Conservation (phyloP, 1,139 yeast genomes). For the Ogataea hybrid region DNA sequence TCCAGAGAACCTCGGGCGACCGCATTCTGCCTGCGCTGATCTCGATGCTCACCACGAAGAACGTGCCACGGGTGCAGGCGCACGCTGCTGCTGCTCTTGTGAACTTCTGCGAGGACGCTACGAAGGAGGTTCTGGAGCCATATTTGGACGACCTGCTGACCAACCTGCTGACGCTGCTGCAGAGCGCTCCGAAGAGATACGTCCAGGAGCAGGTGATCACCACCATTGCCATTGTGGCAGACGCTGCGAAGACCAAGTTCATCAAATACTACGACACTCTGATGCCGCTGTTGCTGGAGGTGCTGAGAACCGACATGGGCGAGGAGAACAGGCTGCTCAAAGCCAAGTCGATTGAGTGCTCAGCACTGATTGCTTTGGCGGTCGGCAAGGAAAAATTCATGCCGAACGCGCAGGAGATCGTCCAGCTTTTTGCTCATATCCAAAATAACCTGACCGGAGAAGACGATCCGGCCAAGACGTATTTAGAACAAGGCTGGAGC, state of each 20-base stretch:
- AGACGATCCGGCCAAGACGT: slow-evolving; percentile 86
- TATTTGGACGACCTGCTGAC: slow-evolving; percentile 78
- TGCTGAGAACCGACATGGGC: slow-evolving; percentile 75
- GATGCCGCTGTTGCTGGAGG: slow-evolving; percentile 86
- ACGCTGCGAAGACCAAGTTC: slow-evolving; percentile 91
- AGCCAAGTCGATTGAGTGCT: slow-evolving; percentile 95
- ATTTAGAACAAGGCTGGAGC: slow-evolving; percentile 95
- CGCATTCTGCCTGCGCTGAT: slow-evolving; percentile 85
- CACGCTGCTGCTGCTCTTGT: slow-evolving; percentile 99
- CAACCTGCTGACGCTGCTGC: slow-evolving; percentile 70
- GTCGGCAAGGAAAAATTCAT: slow-evolving; percentile 90
- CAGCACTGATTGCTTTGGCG: slow-evolving; percentile 92
- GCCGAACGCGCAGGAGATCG: slow-evolving; percentile 72
- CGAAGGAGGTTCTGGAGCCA: slow-evolving; percentile 85
- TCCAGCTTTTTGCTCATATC: slow-evolving; percentile 68
- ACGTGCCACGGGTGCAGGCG: slow-evolving; percentile 88
- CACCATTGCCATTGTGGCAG: slow-evolving; percentile 96
- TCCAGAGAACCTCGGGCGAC: slow-evolving; percentile 78
- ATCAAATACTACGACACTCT: slow-evolving; percentile 90
- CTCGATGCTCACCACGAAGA: slow-evolving; percentile 51
- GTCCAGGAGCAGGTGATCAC: slow-evolving; percentile 97
- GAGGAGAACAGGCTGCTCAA: slow-evolving; percentile 76
- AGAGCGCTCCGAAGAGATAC: slow-evolving; percentile 76
- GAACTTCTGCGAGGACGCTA: slow-evolving; percentile 89
- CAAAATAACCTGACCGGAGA: slow-evolving; percentile 55